These are phyloP conservation scores for Acanthamoeba sp. DNA, from an alignment of 208 protist genomes.

Conservation along the genomic window DNA sequence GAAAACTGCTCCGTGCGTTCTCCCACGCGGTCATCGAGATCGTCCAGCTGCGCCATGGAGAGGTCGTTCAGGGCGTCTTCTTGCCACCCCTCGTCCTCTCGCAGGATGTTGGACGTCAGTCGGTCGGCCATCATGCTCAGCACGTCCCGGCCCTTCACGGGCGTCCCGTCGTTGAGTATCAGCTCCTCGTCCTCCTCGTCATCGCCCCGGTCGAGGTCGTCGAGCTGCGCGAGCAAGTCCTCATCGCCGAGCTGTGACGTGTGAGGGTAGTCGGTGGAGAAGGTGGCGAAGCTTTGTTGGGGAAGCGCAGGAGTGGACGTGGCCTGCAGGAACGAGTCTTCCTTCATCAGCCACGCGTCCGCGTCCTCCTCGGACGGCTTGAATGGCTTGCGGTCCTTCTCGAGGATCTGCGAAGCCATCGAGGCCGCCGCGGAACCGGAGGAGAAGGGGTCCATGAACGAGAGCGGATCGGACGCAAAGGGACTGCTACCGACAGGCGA, in stretches of 20 bases:
- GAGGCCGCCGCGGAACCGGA: background rate
- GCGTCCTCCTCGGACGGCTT: slow-evolving; percentile 20
- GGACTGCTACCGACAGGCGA: background rate
- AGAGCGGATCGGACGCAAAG: slow-evolving; percentile 14
- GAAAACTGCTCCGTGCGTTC: background rate
- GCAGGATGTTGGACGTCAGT: slow-evolving; percentile 39
- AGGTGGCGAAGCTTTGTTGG: background rate
- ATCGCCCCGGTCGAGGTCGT: background rate
- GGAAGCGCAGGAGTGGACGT: background rate
- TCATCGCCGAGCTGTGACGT: background rate
- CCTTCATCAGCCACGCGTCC: slow-evolving; percentile 32
- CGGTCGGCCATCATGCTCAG: background rate
- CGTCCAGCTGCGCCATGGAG: slow-evolving; percentile 25
- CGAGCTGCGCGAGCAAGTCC: slow-evolving; percentile 10
- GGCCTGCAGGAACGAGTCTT: slow-evolving; percentile 24
- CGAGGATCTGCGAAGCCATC: background rate
- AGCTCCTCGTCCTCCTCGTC: background rate
- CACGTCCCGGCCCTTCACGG: background rate
- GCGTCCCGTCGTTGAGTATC: too few species aligned
- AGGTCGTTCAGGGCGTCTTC: slow-evolving; percentile 46
- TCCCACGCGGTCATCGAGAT: background rate
- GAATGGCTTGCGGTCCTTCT: background rate
- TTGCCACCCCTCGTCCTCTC: slow-evolving; percentile 16
- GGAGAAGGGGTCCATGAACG: slow-evolving; percentile 28
- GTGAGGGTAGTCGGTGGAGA: background rate